These are phyloP conservation scores for Secale cereale DNA, from an alignment of 176 grass and related monocot species.

Conservation along the genomic window DNA sequence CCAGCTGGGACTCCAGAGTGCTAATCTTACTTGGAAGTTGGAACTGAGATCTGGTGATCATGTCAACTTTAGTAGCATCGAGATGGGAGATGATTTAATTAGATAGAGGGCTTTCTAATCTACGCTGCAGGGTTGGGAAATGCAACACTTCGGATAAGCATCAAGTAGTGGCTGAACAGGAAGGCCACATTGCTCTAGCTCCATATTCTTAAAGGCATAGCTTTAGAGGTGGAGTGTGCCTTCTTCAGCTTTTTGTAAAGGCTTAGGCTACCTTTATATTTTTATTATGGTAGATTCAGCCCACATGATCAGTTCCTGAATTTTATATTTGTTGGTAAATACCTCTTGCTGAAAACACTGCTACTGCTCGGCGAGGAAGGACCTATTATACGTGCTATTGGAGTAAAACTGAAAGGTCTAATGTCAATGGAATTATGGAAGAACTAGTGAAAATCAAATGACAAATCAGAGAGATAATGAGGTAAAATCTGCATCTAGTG, in stretches of 20 bases:
- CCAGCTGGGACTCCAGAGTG: conserved; percentile 4
- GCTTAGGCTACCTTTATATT: conserved; percentile 14
- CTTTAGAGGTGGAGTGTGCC: conserved; percentile 36
- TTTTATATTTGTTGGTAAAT: conserved; percentile 11
- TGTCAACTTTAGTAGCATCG: conserved; percentile 12
- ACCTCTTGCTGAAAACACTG: background rate
- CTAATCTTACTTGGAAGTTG: conserved; percentile 25
- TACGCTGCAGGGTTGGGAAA: conserved; percentile 34
- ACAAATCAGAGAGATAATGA: background rate
- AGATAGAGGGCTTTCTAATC: background rate
- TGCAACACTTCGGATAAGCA: conserved; percentile 51
- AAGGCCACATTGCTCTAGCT: conserved; percentile 22
- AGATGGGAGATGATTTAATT: conserved; percentile 22
- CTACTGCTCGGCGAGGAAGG: background rate
- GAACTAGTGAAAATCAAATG: background rate
- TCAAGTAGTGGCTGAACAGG: conserved; percentile 39
- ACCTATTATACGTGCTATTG: background rate
- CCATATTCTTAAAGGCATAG: conserved; percentile 26
- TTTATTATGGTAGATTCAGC: conserved; percentile 11
- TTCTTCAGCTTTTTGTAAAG: conserved; percentile 43
- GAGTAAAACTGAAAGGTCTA: conserved; percentile 4
- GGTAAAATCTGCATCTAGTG: background rate
- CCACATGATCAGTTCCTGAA: conserved; percentile 16
- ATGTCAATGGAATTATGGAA: background rate
- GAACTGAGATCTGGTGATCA: conserved; percentile 25